Percentiles rank a stretch among this genome's conserved stretches.
phyloP scores from a whole-genome alignment of 805 yeast species.

The Saturnispora bothae region DNA sequence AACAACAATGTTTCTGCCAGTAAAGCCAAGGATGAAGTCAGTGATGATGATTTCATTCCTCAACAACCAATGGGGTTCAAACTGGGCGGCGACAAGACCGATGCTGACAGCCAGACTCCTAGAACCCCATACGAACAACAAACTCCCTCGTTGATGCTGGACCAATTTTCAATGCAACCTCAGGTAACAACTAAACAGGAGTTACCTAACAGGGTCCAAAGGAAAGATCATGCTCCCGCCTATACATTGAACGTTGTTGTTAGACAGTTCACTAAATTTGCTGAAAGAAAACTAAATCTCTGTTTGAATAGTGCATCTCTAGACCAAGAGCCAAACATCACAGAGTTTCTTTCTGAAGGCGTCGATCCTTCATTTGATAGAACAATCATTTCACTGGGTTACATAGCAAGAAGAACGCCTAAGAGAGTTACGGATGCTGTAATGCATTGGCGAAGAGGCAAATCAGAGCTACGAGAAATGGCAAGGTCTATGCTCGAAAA shows the following conservation, averaged over 20 bases:
- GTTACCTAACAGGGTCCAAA: slow-evolving; percentile 7
- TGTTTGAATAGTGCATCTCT: slow-evolving; percentile 57
- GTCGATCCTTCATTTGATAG: slow-evolving; percentile 79
- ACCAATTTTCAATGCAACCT: slow-evolving; percentile 1
- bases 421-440: slow-evolving; percentile 95
- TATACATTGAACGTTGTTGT: slow-evolving; percentile 90
- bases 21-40: background rate
- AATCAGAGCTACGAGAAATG: slow-evolving; percentile 72
- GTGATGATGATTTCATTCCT: slow-evolving; percentile 14
- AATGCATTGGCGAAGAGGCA: slow-evolving; percentile 95
- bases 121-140: slow-evolving; percentile 11
- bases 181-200: slow-evolving; percentile 20
- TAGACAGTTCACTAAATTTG: slow-evolving; percentile 89
- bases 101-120: background rate
- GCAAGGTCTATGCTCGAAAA: slow-evolving; percentile 45
- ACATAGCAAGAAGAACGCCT: slow-evolving; percentile 81
- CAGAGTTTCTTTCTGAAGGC: slow-evolving; percentile 73
- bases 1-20: background rate
- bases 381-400: slow-evolving; percentile 77
- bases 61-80: slow-evolving; percentile 20
- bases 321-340: slow-evolving; percentile 67
- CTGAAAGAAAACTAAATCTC: slow-evolving; percentile 73
- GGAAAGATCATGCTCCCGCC: slow-evolving; percentile 59
- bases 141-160: slow-evolving; percentile 6
- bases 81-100: slow-evolving; percentile 14